Conservation (phyloP, 371 early-diverging fungal genomes). For the Basidiobolus meristosporus region DNA sequence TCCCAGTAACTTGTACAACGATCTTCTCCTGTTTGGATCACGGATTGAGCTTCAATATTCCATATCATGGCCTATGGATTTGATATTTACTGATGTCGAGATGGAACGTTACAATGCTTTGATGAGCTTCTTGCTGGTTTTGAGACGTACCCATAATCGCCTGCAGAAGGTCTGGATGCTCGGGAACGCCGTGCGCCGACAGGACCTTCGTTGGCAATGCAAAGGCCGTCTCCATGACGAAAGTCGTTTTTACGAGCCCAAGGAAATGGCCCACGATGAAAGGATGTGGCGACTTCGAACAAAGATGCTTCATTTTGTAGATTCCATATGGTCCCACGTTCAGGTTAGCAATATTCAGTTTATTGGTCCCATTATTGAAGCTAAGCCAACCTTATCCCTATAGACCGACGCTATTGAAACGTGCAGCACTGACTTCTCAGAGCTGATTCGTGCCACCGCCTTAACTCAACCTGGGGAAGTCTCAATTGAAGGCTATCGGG, state of each 20-base stretch:
- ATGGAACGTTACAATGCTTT: conserved; percentile 28
- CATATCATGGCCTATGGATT: conserved; percentile 53
- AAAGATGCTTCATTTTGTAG: conserved; percentile 50
- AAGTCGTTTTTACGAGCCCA: too few relatives aligned
- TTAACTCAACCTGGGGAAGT: too few relatives aligned
- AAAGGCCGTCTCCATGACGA: too few relatives aligned
- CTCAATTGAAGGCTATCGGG: too few relatives aligned
- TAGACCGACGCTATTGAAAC: too few relatives aligned
- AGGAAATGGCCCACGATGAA: conserved; percentile 6
- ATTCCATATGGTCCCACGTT: conserved; percentile 52
- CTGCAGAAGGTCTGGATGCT: too few relatives aligned
- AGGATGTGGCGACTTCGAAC: conserved; percentile 13
- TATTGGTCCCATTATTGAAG: too few relatives aligned
- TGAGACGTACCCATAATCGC: conserved; percentile 19
- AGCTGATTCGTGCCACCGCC: too few relatives aligned
- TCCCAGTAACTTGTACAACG: background rate
- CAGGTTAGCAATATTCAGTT: conserved; percentile 23
- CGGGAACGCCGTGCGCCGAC: too few relatives aligned
- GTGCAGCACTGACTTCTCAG: too few relatives aligned
- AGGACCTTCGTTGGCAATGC: too few relatives aligned
- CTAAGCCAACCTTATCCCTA: too few relatives aligned
- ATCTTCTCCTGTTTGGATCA: conserved; percentile 24
- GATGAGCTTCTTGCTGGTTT: conserved; percentile 34
- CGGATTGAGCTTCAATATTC: conserved; percentile 33
- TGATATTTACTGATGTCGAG: conserved; percentile 38